Evolutionary conservation across 257 asterid species (phyloP).

Genomic region (Solanum okadae): DNA sequence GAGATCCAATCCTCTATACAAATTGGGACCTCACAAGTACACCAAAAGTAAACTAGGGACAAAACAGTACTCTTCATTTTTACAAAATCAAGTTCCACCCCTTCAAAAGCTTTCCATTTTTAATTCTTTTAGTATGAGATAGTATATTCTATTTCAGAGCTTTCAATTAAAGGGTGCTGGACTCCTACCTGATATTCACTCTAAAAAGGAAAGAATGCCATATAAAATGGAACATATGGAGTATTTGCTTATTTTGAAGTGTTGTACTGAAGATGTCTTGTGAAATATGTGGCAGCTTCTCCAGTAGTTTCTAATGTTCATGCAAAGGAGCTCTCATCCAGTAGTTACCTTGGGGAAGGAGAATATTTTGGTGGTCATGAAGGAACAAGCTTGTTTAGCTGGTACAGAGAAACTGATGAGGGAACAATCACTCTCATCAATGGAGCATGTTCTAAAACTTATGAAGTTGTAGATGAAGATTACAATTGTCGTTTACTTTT

Average conservation of each 20-base stretch:
- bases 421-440: slow-evolving; percentile 45
- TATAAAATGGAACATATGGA: neutral
- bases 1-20: neutral
- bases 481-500: slow-evolving; percentile 67
- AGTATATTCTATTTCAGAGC: neutral
- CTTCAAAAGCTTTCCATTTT: neutral
- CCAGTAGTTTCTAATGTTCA: slow-evolving; percentile 65
- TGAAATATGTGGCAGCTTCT: slow-evolving; percentile 53
- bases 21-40: neutral
- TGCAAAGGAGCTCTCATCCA: slow-evolving; percentile 47
- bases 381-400: slow-evolving; percentile 86
- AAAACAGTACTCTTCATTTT: neutral
- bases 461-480: slow-evolving; percentile 84
- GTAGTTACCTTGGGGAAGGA: slow-evolving; percentile 73
- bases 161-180: neutral
- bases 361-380: slow-evolving; percentile 86
- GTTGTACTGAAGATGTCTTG: slow-evolving; percentile 3
- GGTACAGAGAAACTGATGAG: slow-evolving; percentile 75
- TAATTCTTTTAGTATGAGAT: neutral
- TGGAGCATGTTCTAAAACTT: slow-evolving; percentile 71
- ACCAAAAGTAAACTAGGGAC: neutral
- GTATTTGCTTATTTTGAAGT: neutral
- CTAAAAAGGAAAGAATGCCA: neutral
- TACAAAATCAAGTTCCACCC: neutral
- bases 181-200: neutral